Base-by-base conservation (phyloP, 1,284 basidiomycete genomes). In the Grifola frondosa region DNA sequence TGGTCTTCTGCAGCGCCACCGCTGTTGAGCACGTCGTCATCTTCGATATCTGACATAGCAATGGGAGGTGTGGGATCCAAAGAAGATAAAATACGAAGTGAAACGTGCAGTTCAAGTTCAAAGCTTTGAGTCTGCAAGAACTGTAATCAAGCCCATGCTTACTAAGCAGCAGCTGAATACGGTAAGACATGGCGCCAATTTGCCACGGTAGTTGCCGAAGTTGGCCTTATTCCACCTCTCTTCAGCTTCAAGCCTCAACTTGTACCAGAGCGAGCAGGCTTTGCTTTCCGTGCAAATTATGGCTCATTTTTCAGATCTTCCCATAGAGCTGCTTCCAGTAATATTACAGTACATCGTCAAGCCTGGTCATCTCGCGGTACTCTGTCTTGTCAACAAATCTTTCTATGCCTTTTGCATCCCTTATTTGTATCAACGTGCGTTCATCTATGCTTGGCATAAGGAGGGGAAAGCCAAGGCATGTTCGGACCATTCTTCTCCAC, bases 381-480 rank as follows among this genome's bases (percentile, higher is more conserved):
- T 71, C 9, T 82, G 77, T 55, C 73, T 79, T 3, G 81, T 87
- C 16, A 80, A 73, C 59, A 73, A 66, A 38, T 46, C 62, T 1
- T 85, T 86, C 53, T 63, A 75, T 48, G 37, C 48, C 1, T 79
- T 79, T 52, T 69, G 75, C 0, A 61, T 67, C 0, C 66, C 71
- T 11, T 49, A 62, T 17, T 65, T 88, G 15, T 88, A 88, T 51
- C 65, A 72, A 20, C 68, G 70, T 11, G 67, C 78, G 12, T 71
- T 68, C 36, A 78, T 88, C 35, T 82, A 79, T 60, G 71, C 82
- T 13, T 86, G 84, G 85, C 75, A 86, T 41, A 80, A 69, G 48
- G 70, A 79, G 25, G 71, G 70, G 8, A 87, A 84, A 54, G 56
- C 50, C 6, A 82, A 73, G 69, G 85, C 82, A 68, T 62, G 80